Evolutionary conservation across 2,329 filamentous ascomycete genomes (phyloP), one percentile per base, ranked within the genome.

Genomic region (Cadophora luteo-olivacea): DNA sequence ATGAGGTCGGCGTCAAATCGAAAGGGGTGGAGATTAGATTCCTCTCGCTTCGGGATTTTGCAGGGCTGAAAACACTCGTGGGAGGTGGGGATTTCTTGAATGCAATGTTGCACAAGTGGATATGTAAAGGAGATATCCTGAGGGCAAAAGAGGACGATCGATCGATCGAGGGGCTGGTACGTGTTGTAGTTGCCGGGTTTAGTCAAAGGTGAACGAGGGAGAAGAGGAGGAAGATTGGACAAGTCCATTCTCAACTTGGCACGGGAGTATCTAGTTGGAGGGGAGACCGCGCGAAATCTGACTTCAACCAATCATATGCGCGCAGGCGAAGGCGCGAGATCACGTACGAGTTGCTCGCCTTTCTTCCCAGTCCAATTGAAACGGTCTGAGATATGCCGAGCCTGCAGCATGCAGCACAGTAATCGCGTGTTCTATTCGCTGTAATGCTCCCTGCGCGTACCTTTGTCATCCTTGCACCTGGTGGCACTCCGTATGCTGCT

Each of bases 1-100:
- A 22, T 48, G 52, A 65, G 65, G 67, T 63, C 67, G 70, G 71
- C 68, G 70, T 72, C 67, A 72, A 70, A n/a, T 41, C 55, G 33
- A 41, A 60, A 60, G 55, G 55, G 55, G 55, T 60, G 55, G 55
- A 60, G 55, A 60, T 45, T 60, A 45, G 55, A 60, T 60, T 45
- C 36, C 33, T 41, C 55, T 60, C 55, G 55, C 55, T 60, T 60
- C 33, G 33, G 33, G 55, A 12, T 8, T 60, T 60, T 36, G n/a
- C 55, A 60, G 55, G 55, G 55, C 55, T 60, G 55, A 38, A 60
- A 60, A 60, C 55, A 60, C 9, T 45, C 45, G 55, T 41, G 22
- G 33, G n/a, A 41, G 22, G 55, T 25, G 55, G 55, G 55, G 32
- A 12, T 22, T 38, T 58, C 32, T 38, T 38, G 54, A 22, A 32